Percentiles rank a stretch among this genome's conserved stretches.
phyloP scores from a whole-genome alignment of 192 early-diverging fungal species.

The Coemansia reversa region DNA sequence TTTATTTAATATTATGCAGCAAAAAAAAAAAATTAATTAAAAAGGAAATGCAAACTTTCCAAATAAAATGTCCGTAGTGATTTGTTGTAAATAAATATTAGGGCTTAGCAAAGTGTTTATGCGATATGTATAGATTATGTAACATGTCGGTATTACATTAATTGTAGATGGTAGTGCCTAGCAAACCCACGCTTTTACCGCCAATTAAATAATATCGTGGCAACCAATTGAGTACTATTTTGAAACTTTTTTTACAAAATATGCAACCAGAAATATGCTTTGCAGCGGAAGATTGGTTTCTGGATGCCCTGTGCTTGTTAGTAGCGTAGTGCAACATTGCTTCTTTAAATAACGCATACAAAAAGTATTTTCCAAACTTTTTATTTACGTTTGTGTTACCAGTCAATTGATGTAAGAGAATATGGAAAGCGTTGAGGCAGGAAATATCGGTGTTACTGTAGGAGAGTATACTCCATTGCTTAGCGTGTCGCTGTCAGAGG shows the following conservation, averaged over 20 bases:
- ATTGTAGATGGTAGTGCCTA: too few relatives aligned
- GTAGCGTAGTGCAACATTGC: not conserved
- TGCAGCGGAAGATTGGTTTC: not conserved
- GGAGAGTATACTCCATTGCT: slow-evolving; percentile 22
- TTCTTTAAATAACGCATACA: not conserved
- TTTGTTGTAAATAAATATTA: too few relatives aligned
- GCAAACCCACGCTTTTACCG: not conserved
- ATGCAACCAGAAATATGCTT: not conserved
- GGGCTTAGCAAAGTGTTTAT: too few relatives aligned
- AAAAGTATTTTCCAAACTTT: not conserved
- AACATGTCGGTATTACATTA: too few relatives aligned
- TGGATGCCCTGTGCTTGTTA: not conserved
- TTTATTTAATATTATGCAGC: too few relatives aligned
- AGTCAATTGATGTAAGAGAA: not conserved
- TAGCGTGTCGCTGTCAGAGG: slow-evolving; percentile 32
- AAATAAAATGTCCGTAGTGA: too few relatives aligned
- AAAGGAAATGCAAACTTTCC: too few relatives aligned
- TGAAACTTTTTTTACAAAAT: not conserved
- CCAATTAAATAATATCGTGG: not conserved
- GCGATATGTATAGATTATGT: too few relatives aligned
- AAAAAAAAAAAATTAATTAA: too few relatives aligned
- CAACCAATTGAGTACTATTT: not conserved
- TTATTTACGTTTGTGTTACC: not conserved
- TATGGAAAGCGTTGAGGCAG: not conserved
- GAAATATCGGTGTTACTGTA: not conserved